phyloP scores from a whole-genome alignment of 1,139 yeast species.

The Pneumocystis sp. region DNA sequence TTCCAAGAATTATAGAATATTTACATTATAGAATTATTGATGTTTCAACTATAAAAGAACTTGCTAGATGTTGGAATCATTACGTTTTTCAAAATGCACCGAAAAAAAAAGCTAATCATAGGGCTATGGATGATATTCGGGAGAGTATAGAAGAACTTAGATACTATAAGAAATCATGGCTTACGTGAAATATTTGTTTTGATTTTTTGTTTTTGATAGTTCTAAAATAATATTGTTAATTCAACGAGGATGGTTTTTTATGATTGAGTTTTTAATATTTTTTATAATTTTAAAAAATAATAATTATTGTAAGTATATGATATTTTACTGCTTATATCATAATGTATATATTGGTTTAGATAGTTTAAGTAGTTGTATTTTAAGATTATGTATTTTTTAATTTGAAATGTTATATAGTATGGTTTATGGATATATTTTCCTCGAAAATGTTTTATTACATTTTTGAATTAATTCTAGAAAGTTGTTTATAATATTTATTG shows the following conservation, averaged over 20 bases:
- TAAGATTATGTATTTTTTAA: neutral
- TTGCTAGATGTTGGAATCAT: constrained; percentile 66
- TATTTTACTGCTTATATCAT: neutral
- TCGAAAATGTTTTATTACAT: neutral
- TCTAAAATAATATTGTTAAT: neutral
- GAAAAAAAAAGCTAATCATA: constrained; percentile 52
- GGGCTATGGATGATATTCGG: constrained; percentile 74
- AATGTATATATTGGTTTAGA: neutral
- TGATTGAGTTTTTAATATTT: neutral
- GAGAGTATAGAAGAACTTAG: constrained; percentile 75
- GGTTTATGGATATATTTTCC: neutral
- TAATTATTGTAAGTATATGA: neutral
- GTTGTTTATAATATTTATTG: neutral
- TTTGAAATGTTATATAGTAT: neutral
- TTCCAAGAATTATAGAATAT: constrained; percentile 58
- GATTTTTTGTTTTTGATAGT: neutral
- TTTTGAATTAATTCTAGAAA: neutral
- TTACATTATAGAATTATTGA: constrained; percentile 68
- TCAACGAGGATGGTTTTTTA: neutral
- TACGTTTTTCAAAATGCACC: constrained; percentile 37
- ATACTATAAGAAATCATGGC: constrained; percentile 59
- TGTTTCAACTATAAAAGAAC: constrained; percentile 70
- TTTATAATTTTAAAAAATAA: neutral
- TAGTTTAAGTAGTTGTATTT: neutral
- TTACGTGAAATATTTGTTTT: constrained; percentile 1